Percentiles rank a stretch among this genome's conserved stretches.
phyloP scores from a whole-genome alignment of 345 rosid genomes.

The Laguncularia racemosa region DNA sequence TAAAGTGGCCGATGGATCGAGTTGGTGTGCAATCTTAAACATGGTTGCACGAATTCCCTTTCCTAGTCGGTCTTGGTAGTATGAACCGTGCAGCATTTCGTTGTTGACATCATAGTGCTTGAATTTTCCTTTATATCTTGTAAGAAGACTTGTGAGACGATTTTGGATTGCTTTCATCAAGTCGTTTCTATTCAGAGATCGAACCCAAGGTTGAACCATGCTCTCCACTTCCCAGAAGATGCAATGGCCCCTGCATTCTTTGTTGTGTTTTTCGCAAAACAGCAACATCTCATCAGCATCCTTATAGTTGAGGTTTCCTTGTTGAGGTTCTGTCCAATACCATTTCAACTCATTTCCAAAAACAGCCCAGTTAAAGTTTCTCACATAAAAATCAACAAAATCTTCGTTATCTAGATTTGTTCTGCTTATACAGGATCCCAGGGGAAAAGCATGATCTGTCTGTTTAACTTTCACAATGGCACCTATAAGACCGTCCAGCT shows the following conservation, averaged over 20 bases:
- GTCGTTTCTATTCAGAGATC: slow-evolving; percentile 42
- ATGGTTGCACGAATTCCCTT: slow-evolving; percentile 51
- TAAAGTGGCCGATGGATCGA: slow-evolving; percentile 63
- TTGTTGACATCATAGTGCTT: slow-evolving; percentile 93
- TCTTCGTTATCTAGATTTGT: slow-evolving; percentile 87
- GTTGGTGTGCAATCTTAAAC: slow-evolving; percentile 66
- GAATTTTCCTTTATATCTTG: slow-evolving; percentile 76
- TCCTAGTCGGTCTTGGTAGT: slow-evolving; percentile 59
- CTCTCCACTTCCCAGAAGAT: slow-evolving; percentile 96
- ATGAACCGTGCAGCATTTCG: slow-evolving; percentile 95
- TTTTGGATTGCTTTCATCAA: slow-evolving; percentile 56
- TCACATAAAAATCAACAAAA: slow-evolving; percentile 65
- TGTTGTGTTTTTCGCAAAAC: slow-evolving; percentile 52
- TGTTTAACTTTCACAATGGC: slow-evolving; percentile 52
- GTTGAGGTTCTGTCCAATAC: slow-evolving; percentile 91
- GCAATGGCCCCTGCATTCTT: slow-evolving; percentile 77
- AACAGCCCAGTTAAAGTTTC: slow-evolving; percentile 89
- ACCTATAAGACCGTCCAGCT: slow-evolving; percentile 34
- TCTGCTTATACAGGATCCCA: slow-evolving; percentile 81
- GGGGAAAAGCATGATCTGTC: slow-evolving; percentile 63
- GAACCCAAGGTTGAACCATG: slow-evolving; percentile 76
- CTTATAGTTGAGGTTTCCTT: slow-evolving; percentile 64
- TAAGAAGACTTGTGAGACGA: slow-evolving; percentile 63
- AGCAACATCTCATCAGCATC: slow-evolving; percentile 87
- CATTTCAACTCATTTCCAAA: slow-evolving; percentile 93